Base-by-base conservation (phyloP, 305 asterid genomes). In the Fraxinus greggii region DNA sequence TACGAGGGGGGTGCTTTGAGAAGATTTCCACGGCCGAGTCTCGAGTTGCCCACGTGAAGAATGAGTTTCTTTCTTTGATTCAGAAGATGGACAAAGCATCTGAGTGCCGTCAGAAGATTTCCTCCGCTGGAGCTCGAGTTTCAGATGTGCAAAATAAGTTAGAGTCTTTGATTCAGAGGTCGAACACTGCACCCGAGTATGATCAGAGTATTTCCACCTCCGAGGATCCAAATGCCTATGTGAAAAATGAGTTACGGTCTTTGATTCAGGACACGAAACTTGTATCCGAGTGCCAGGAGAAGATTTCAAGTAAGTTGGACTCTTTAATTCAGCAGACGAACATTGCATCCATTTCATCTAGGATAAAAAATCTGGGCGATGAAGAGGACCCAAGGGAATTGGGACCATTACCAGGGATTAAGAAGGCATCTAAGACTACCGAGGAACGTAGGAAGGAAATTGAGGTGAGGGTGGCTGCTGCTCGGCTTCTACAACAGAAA, bases 301-400 rank as follows among this genome's bases (percentile, higher is more conserved):
- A 91, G 85, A 70, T 91, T 48, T 80, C 92, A 78, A 73, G 42
- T 79, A 96, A 95, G 85, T 91, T 95, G 79, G 88, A 91, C 15
- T 82, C 91, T 7, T 89, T 95, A 89, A 87, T 92, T 78, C 98
- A 94, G 92, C 93, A 90, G 83, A 85, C 98, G 0, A 94, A 93
- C 73, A 83, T 95, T 79, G 95, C 95, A 7, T 87, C 97, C 74
- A 87, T 94, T 79, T 95, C 99, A 4, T 86, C 91, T 45, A 94
- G 98, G 98, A 88, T 95, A 97, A 95, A 94, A 87, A 89, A 89
- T 86, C 81, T 91, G 72, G 92, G 95, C 40, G 88, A 84, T 70
- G 99, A 97, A 29, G 97, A 94, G 87, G 98, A 95, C 82, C 98
- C 98, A 1, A 93, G 93, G 99, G 98, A 95, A 89, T 70, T 90